Conservation (phyloP, 345 rosid genomes). For the Populus ilicifolia region DNA sequence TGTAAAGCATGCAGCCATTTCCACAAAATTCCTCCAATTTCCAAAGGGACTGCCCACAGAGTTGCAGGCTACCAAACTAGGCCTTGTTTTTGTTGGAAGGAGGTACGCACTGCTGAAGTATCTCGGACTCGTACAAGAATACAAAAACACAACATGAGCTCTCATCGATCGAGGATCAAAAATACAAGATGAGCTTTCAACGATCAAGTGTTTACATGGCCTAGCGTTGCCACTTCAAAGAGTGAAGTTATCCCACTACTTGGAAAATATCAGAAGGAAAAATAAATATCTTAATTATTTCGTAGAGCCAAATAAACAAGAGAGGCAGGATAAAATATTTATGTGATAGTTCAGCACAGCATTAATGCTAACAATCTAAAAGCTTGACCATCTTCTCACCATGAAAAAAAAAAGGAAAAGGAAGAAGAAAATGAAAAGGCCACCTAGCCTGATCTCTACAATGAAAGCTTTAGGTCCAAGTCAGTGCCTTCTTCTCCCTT, state of each 20-base stretch:
- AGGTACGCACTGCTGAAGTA: neutral
- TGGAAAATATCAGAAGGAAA: neutral
- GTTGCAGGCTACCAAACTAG: neutral
- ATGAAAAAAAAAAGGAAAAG: neutral
- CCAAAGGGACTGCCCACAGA: neutral
- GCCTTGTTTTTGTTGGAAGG: neutral
- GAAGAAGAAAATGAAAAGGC: neutral
- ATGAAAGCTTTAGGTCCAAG: constrained; percentile 52
- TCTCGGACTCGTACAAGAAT: neutral
- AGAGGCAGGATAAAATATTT: neutral
- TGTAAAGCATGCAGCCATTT: neutral
- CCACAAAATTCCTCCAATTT: neutral
- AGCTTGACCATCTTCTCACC: neutral
- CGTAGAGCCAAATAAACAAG: neutral
- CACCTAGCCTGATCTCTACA: constrained; percentile 16
- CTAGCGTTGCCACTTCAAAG: neutral
- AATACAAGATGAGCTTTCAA: neutral
- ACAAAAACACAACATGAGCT: no score
- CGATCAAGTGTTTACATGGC: neutral
- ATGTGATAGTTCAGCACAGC: neutral
- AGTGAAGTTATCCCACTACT: neutral
- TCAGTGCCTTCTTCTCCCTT: constrained; percentile 16
- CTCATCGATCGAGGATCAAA: neutral
- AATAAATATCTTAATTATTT: neutral
- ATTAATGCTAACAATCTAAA: neutral